Evolutionary conservation across 495 filamentous ascomycete species (phyloP), one percentile per base, ranked within the genome.

Genomic region (Gamarada debralockiae): DNA sequence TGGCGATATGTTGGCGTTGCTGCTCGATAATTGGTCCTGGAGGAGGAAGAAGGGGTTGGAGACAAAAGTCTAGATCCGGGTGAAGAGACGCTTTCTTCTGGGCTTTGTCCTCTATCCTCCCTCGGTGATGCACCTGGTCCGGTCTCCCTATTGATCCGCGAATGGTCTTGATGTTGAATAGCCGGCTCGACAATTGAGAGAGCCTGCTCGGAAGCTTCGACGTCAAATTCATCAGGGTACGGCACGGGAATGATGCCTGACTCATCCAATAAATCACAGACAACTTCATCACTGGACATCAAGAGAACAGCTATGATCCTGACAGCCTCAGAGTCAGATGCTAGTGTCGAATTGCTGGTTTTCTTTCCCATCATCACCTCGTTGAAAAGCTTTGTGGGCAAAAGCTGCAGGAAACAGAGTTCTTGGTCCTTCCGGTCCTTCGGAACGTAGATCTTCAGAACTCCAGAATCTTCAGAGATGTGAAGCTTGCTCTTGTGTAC

Each of bases 381-480:
- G 45, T 17, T 22, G 9, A 48, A 22, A 12, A 50, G 47, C 3
- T 44, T 42, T 7, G 33, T 27, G 8, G 73, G 70, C 3, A 77
- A 59, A 6, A 23, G 36, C 6, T 50, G 60, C 34, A 52, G 27
- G 50, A 70, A 73, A 41, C 64, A 68, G 10, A 65, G 9, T 27
- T 72, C 60, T 54, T 68, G 65, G 7, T 34, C 21, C 18, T 51
- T 53, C 34, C 64, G 50, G 48, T 74, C 55, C 4, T 45, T 48
- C 3, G 72, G 72, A 8, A 77, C 63, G 40, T 74, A 75, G 15
- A 75, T 53, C 2, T 48, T 59, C 17, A 75, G 55, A 8, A 52
- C 58, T 18, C 45, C 37, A 3, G 3, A 12, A 0, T 50, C 21
- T n/a, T 71, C 62, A 14, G 65, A 44, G 41, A 76, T 62, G 43